Base-by-base conservation (phyloP, 106 monocot genomes). In the Apostasia ramifera region DNA sequence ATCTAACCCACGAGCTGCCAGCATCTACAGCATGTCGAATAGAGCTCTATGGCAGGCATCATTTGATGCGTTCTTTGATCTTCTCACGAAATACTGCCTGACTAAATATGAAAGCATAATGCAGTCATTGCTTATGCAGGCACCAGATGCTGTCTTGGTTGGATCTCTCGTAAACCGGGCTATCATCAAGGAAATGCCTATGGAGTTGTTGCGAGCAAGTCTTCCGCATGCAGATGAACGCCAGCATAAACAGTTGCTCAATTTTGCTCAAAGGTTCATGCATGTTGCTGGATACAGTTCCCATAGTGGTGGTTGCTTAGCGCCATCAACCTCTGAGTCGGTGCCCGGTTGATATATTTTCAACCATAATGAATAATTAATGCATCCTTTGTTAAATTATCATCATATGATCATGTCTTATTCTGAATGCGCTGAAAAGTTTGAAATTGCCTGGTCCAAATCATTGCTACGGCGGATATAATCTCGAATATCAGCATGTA, bases 1-100 rank as follows among this genome's bases (percentile, higher is more conserved):
- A 13, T 75, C 69, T 46, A 61, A 75, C 42, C 74, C 15, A 13
- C 45, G 57, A 63, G 63, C 51, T 70, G 55, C 79, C 39, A 5
- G 64, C 8, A 66, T 60, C 62, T 71, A 74, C 38, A 68, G 53
- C 48, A 53, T 59, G 9, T 47, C 61, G 2, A 66, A 53, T 4
- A 38, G 83, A 45, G 65, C 64, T 67, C 6, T 83, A 47, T 83
- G 83, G 83, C 83, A 83, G 55, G 79, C 79, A 63, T 79, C 79
- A 43, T 83, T 83, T 14, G 66, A 83, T 67, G 79, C 79, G 7
- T 83, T 83, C 71, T 83, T 83, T 74, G 46, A 13, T 8, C 66
- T 83, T 42, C 71, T 83, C 48, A 64, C 66, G 0, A 70, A 75
- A 55, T 83, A 83, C 14, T 83, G 83, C 46, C 8, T 71, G 44